Base-by-base conservation (phyloP, 163 green algal species). In the Prototheca cutis region DNA sequence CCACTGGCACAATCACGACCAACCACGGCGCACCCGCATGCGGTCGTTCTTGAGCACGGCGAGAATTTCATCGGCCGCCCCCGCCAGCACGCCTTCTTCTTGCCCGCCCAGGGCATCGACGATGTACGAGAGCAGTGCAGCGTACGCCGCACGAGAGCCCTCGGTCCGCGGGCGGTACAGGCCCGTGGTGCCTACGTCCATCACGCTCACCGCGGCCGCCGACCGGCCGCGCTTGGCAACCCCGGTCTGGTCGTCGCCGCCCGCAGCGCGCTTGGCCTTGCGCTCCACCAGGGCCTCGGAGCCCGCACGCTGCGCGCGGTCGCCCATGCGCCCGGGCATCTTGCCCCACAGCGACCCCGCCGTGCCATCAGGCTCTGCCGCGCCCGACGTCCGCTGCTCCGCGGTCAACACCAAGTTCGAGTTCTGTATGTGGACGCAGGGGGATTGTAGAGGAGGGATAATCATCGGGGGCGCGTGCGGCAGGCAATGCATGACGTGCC, bases 51-150 rank as follows among this genome's bases (percentile, higher is more conserved):
- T 96, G 4, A 98, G 79, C 40, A 90, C 79, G 3, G 77, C 79
- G 48, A 99, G 79, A 52, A 97, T 80, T 73, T 98, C 92, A 40
- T 99, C 92, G 2, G 92, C 90, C 27, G 92, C 92, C 29, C 90
- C 92, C n/a, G 81, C 69, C 57, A 98, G 77, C 24, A 99, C 75
- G 69, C 98, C 92, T 40, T 84, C 62, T 29, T 91, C 90, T 75
- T 96, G 86, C 70, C 98, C 92, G 3, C 92, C 90, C 80, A 97
- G 95, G 48, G 86, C 72, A 17, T 34, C 59, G 34, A 85, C 75
- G 47, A 98, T 87, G 30, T 84, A 66, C 7, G 68, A 67, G 48
- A 98, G 80, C 59, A 99, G 65, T 28, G 80, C 72, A 69, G 96
- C 92, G 66, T 97, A 97, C 6, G 92, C 92, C 40, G 79, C 77